Evolutionary conservation across 2,329 filamentous ascomycete species (phyloP).

Genomic region (Aureobasidium sp.): DNA sequence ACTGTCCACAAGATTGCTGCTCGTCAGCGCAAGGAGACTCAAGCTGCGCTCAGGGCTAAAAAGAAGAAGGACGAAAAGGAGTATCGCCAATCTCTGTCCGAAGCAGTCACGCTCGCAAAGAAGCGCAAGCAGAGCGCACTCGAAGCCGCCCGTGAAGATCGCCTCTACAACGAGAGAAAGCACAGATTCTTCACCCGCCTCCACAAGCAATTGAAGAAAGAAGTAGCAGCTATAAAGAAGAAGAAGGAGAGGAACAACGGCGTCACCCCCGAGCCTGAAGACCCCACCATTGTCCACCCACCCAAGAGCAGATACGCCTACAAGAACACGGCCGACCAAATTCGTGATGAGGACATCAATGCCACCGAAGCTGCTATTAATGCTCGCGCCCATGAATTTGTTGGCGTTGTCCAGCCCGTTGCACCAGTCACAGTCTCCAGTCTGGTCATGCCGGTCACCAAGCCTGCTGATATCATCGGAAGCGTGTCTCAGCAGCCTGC

Average conservation of each 20-base stretch:
- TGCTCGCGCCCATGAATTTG: neutral
- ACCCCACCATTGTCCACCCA: neutral
- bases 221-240: slow-evolving; percentile 3
- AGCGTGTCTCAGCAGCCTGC: neutral
- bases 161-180: slow-evolving; percentile 5
- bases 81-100: slow-evolving; percentile 3
- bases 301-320: neutral
- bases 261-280: neutral
- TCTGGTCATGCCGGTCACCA: neutral
- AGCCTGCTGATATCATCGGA: neutral
- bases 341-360: neutral
- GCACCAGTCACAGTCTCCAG: neutral
- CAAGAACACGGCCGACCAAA: slow-evolving; percentile 7
- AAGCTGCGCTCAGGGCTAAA: neutral
- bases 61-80: neutral
- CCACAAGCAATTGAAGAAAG: slow-evolving; percentile 12
- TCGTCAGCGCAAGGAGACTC: slow-evolving; percentile 2
- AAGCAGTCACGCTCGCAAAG: neutral
- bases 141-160: neutral
- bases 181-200: neutral
- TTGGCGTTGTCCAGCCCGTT: neutral
- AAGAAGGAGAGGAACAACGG: neutral
- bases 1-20: slow-evolving; percentile 16
- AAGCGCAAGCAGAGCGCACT: slow-evolving; percentile 6
- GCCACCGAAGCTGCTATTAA: neutral